Conservation (phyloP, 2,329 filamentous ascomycete genomes). For the Cercospora sojina region DNA sequence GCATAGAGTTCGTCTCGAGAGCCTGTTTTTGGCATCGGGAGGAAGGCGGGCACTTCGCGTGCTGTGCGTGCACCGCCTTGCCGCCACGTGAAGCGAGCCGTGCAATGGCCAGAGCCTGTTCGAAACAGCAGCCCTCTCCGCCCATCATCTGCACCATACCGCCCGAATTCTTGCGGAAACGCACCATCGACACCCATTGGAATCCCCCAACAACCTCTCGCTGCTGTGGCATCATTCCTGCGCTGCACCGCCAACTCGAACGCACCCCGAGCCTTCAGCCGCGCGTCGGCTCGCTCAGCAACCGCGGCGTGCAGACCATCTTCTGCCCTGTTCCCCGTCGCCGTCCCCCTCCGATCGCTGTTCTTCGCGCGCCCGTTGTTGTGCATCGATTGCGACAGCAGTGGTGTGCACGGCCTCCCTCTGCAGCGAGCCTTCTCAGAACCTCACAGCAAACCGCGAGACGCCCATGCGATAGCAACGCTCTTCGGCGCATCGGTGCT, state of each 20-base stretch:
- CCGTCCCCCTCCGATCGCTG: slow-evolving; percentile 16
- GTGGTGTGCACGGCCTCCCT: slow-evolving; percentile 12
- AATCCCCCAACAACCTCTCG: neutral
- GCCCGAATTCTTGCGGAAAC: neutral
- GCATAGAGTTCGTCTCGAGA: neutral
- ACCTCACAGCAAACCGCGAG: neutral
- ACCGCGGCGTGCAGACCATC: neutral
- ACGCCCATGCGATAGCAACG: slow-evolving; percentile 19
- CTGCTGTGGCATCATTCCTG: neutral
- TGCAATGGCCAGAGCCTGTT: neutral
- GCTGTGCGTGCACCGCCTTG: neutral
- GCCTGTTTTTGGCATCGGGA: neutral
- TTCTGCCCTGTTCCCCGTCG: slow-evolving; percentile 3
- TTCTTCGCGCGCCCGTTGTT: neutral
- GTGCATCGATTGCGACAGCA: slow-evolving; percentile 2
- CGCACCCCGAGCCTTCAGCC: neutral
- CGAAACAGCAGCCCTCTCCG: neutral
- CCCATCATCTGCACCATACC: neutral
- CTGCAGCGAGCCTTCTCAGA: slow-evolving; percentile 1
- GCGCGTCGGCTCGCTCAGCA: slow-evolving; percentile 13
- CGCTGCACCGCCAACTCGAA: neutral
- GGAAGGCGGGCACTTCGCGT: neutral
- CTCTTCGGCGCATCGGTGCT: slow-evolving; percentile 18
- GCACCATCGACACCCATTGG: neutral
- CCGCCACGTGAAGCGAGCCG: slow-evolving; percentile 10